Evolutionary conservation across 2,329 filamentous ascomycete genomes (phyloP).

Genomic region (Colletotrichum sp.): DNA sequence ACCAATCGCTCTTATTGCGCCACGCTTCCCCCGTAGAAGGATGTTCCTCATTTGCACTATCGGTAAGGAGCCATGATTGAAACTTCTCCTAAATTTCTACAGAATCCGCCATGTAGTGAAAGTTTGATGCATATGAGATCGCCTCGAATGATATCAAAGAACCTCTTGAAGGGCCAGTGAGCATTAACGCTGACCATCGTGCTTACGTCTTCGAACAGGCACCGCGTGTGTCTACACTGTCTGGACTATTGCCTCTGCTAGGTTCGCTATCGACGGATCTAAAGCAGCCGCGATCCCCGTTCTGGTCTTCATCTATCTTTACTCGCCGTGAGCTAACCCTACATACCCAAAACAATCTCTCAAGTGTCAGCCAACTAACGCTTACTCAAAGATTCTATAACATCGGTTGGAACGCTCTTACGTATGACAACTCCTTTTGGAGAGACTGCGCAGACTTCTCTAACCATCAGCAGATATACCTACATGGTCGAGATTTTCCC

Average conservation of each 20-base stretch:
- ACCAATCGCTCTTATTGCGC: conserved; percentile 38
- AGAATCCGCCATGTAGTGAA: neutral
- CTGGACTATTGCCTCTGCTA: conserved; percentile 43
- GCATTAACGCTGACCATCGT: neutral
- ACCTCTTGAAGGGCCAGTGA: neutral
- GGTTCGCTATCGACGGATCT: conserved; percentile 37
- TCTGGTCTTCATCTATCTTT: conserved; percentile 48
- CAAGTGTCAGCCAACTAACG: neutral
- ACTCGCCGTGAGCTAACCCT: conserved; percentile 33
- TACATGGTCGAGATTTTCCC: conserved; percentile 45
- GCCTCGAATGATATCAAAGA: neutral
- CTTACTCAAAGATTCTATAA: neutral
- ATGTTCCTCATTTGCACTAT: conserved; percentile 43
- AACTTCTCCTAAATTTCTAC: neutral
- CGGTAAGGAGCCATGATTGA: neutral
- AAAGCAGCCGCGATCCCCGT: conserved; percentile 39
- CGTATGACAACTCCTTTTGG: neutral
- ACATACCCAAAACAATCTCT: neutral
- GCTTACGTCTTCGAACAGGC: conserved; percentile 19
- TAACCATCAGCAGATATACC: conserved; percentile 35
- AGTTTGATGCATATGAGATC: neutral
- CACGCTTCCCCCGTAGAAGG: conserved; percentile 33
- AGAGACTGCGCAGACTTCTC: neutral
- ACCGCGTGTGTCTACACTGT: conserved; percentile 39
- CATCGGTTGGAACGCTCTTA: conserved; percentile 6